Percentiles rank a stretch among this genome's conserved stretches.
Evolutionary conservation across 2,329 filamentous ascomycete species (phyloP).

Genomic region (Alternaria metachromatica): DNA sequence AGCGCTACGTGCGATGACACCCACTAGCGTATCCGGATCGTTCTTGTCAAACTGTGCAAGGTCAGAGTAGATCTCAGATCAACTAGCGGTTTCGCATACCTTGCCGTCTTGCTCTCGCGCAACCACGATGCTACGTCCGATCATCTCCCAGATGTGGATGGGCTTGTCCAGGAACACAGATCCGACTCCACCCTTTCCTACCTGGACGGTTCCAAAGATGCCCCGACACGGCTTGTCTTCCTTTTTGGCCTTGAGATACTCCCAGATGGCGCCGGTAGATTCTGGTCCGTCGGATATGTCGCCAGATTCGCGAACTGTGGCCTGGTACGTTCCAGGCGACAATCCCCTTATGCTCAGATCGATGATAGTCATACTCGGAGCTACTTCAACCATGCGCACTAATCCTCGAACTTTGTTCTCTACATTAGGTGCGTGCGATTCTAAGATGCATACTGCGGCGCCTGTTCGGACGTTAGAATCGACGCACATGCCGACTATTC

Average conservation of each 20-base stretch:
- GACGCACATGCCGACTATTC: not conserved
- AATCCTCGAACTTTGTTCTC: slow-evolving; percentile 79
- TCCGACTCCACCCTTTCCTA: slow-evolving; percentile 77
- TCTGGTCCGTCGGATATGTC: slow-evolving; percentile 84
- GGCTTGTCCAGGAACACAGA: slow-evolving; percentile 80
- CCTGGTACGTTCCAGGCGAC: slow-evolving; percentile 79
- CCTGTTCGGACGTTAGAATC: slow-evolving; percentile 51
- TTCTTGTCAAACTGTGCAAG: slow-evolving; percentile 57
- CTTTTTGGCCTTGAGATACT: slow-evolving; percentile 54
- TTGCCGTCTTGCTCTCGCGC: slow-evolving; percentile 69
- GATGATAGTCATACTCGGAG: slow-evolving; percentile 76
- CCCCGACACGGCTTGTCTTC: slow-evolving; percentile 62
- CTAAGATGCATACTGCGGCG: slow-evolving; percentile 93
- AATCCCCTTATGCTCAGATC: slow-evolving; percentile 88
- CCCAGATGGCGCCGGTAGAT: slow-evolving; percentile 86
- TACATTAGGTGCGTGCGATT: slow-evolving; percentile 72
- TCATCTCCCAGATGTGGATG: slow-evolving; percentile 93
- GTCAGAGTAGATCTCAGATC: slow-evolving; percentile 53
- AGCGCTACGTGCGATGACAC: slow-evolving; percentile 92
- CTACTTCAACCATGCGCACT: slow-evolving; percentile 92
- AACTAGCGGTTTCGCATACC: slow-evolving; percentile 16
- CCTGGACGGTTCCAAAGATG: slow-evolving; percentile 75
- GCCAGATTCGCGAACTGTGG: slow-evolving; percentile 83
- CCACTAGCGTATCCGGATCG: slow-evolving; percentile 84
- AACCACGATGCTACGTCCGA: slow-evolving; percentile 90